Percentiles rank a stretch among this genome's conserved stretches.
Conservation (phyloP, 2,329 filamentous ascomycete species). For the Amylocarpus encephaloides region DNA sequence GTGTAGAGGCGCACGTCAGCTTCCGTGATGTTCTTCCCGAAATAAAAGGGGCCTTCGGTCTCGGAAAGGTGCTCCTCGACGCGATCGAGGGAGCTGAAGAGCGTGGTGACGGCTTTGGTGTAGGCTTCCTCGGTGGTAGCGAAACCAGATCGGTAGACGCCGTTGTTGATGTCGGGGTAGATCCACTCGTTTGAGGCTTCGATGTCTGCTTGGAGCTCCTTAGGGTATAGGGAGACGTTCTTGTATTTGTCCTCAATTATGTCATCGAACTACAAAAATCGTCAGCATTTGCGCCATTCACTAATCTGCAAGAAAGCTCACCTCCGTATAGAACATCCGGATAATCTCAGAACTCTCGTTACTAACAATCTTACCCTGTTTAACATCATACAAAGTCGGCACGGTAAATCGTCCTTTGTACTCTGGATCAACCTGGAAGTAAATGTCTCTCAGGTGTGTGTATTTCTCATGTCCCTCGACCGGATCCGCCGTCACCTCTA, state of each 20-base stretch:
- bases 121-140: slow-evolving; percentile 80
- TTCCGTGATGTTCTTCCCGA: slow-evolving; percentile 71
- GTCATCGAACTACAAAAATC: slow-evolving; percentile 63
- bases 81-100: slow-evolving; percentile 73
- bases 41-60: slow-evolving; percentile 60
- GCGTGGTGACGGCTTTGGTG: slow-evolving; percentile 59
- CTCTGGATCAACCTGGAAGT: slow-evolving; percentile 57
- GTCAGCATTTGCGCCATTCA: not conserved
- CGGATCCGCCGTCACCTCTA: slow-evolving; percentile 59
- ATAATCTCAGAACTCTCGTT: slow-evolving; percentile 84
- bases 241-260: slow-evolving; percentile 55
- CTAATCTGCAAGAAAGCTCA: slow-evolving; percentile 40
- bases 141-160: slow-evolving; percentile 73
- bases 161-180: slow-evolving; percentile 67
- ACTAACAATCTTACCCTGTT: slow-evolving; percentile 64
- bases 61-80: slow-evolving; percentile 62
- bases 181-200: slow-evolving; percentile 76
- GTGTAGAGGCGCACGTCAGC: slow-evolving; percentile 69
- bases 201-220: slow-evolving; percentile 55
- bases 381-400: slow-evolving; percentile 60
- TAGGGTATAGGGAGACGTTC: slow-evolving; percentile 61
- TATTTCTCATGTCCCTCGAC: slow-evolving; percentile 57
- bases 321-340: slow-evolving; percentile 72
- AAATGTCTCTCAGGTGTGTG: slow-evolving; percentile 60
- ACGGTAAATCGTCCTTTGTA: slow-evolving; percentile 67